Conservation (phyloP, 1,284 basidiomycete genomes). For the Xerocomus amazonicus region DNA sequence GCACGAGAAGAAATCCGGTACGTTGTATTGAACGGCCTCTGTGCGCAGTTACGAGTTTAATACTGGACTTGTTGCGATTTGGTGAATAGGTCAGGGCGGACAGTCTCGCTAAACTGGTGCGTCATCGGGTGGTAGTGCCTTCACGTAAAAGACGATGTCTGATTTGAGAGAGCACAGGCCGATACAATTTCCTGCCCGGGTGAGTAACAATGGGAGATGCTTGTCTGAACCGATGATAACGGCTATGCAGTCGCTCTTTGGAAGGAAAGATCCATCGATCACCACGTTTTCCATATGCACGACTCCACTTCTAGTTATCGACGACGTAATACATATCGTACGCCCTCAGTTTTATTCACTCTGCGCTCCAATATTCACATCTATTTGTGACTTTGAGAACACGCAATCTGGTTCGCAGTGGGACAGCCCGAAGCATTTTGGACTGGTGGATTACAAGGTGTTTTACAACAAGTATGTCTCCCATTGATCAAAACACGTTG, state of each 20-base stretch:
- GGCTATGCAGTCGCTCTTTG: conserved; percentile 49
- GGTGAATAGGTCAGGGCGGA: conserved; percentile 42
- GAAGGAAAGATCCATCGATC: conserved; percentile 51
- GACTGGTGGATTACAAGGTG: conserved; percentile 49
- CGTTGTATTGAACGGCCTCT: conserved; percentile 16
- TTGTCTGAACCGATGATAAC: background rate
- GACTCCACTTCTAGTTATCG: conserved; percentile 38
- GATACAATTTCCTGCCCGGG: conserved; percentile 63
- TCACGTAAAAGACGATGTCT: background rate
- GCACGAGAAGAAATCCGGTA: conserved; percentile 65
- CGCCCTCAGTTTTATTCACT: background rate
- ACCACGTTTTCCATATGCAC: conserved; percentile 36
- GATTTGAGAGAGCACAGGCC: conserved; percentile 43
- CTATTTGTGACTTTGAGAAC: conserved; percentile 46
- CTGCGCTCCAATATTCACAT: no score
- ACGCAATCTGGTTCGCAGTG: conserved; percentile 75
- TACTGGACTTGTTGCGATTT: background rate
- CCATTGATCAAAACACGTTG: background rate
- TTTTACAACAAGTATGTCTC: conserved; percentile 59
- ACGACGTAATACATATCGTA: conserved; percentile 65
- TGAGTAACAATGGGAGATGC: conserved; percentile 20
- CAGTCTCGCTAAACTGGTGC: conserved; percentile 62
- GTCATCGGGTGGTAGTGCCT: conserved; percentile 14
- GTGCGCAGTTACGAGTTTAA: background rate
- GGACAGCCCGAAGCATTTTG: conserved; percentile 68